A percentile compares a stretch with the other conserved stretches of the same genome.
Conservation (phyloP, 2,329 filamentous ascomycete species). For the Exophiala lecanii-corni region DNA sequence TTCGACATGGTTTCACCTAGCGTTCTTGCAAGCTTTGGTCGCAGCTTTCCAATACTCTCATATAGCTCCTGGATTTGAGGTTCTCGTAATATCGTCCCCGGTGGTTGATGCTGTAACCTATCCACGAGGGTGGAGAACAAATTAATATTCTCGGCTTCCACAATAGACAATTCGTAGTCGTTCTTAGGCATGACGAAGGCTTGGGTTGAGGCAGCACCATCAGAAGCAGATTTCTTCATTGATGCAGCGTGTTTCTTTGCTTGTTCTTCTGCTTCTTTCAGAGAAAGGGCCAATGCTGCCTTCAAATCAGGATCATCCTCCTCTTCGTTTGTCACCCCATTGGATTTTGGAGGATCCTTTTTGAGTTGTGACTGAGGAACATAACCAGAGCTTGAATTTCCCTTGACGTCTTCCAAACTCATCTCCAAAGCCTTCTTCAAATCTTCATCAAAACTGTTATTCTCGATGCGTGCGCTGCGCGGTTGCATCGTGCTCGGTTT, state of each 20-base stretch:
- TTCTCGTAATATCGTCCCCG: constrained; percentile 91
- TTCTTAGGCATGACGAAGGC: constrained; percentile 67
- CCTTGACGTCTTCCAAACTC: constrained; percentile 90
- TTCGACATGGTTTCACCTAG: constrained; percentile 99
- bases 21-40: constrained; percentile 88
- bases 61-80: constrained; percentile 98
- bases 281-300: constrained; percentile 87
- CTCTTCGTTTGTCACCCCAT: constrained; percentile 51
- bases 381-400: constrained; percentile 63
- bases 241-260: constrained; percentile 83
- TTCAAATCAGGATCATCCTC: constrained; percentile 92
- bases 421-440: constrained; percentile 89
- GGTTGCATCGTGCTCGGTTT: constrained; percentile 84
- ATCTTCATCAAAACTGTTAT: constrained; percentile 86
- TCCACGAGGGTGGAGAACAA: constrained; percentile 92
- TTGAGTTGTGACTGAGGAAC: constrained; percentile 56
- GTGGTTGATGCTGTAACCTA: constrained; percentile 87
- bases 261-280: constrained; percentile 97
- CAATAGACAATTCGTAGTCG: constrained; percentile 87
- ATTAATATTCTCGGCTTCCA: constrained; percentile 97
- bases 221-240: constrained; percentile 64
- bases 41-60: constrained; percentile 87
- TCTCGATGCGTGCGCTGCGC: constrained; percentile 75
- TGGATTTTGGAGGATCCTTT: constrained; percentile 35
- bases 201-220: constrained; percentile 50